Evolutionary conservation across 768 basidiomycete species (phyloP), one percentile per base, ranked within the genome.

Genomic region (Tulasnella sp.): DNA sequence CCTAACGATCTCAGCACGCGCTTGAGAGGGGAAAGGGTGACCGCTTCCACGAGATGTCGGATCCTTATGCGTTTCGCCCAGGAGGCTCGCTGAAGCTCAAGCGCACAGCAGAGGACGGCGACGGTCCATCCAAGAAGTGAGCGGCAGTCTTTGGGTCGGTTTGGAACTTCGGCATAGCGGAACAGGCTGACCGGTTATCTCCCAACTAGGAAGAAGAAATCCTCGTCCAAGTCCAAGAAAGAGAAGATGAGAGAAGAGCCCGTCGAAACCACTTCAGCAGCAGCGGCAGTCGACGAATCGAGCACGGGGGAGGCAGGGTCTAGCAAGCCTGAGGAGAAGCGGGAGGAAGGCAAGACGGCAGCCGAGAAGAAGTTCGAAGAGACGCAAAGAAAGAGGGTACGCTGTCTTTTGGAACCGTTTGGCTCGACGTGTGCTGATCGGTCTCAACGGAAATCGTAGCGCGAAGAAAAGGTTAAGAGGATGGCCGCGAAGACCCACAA

Each of bases 81-180:
- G 90, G 92, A 64, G 93, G 94, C 78, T 88, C 91, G 76, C 90
- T 95, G 79, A 95, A 94, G 80, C 85, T 95, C 78, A 95, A 94
- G 82, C 87, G 90, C 22, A 66, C 71, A 34, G 42, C 59, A 39
- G 62, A 72, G n/a, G 88, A 86, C 40, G 89, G 89, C 39, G 83
- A 90, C 72, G 90, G 91, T 3, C 84, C 90, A 72, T 87, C 88
- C 62, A 94, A 94, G 81, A 94, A 94, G 93, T 92, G 75, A 75
- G 87, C 79, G 72, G 34, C 73, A 32, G 5, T 67, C 16, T 44
- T n/a, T 16, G 16, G 14, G 7, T 16, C n/a, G 7, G 40, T 16
- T 40, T 40, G 7, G 26, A 42, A 11, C 52, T 44, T 36, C 14
- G 8, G 39, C 32, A 8, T 42, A 62, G 16, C 14, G 8, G 39